Conservation (phyloP, 169 alveolate genomes). For the Ichthyophthirius multifiliis region DNA sequence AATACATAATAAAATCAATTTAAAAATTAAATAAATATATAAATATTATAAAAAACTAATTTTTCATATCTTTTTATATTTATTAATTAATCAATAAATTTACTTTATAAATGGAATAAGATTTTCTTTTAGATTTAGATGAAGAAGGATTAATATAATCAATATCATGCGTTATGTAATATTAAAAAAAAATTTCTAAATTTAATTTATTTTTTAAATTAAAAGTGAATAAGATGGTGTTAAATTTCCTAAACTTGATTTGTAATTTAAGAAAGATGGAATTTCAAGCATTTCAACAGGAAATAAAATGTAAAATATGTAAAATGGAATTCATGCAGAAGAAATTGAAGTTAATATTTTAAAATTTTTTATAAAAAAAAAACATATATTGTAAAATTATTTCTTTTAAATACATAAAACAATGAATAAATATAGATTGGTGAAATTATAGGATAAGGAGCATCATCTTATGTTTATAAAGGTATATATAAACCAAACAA, state of each 20-base stretch:
- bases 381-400: neutral
- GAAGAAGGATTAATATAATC: conserved; percentile 5
- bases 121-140: neutral
- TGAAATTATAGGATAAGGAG: conserved; percentile 35
- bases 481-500: conserved; percentile 28
- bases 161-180: conserved; percentile 1
- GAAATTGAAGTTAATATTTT: neutral
- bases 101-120: no score
- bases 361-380: neutral
- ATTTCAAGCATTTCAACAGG: conserved; percentile 21
- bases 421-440: neutral
- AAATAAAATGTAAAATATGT: neutral
- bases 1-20: no score
- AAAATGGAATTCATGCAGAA: conserved; percentile 4
- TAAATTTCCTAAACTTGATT: conserved; percentile 31
- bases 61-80: no score
- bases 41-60: no score
- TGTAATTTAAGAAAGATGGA: conserved; percentile 21
- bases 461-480: conserved; percentile 24
- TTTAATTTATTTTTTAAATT: neutral
- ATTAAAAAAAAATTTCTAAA: neutral
- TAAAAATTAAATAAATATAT: no score
- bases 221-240: conserved; percentile 22
- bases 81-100: no score
- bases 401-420: neutral